Evolutionary conservation across 192 early-diverging fungal species (phyloP).

Genomic region (Linnemannia schmuckeri): DNA sequence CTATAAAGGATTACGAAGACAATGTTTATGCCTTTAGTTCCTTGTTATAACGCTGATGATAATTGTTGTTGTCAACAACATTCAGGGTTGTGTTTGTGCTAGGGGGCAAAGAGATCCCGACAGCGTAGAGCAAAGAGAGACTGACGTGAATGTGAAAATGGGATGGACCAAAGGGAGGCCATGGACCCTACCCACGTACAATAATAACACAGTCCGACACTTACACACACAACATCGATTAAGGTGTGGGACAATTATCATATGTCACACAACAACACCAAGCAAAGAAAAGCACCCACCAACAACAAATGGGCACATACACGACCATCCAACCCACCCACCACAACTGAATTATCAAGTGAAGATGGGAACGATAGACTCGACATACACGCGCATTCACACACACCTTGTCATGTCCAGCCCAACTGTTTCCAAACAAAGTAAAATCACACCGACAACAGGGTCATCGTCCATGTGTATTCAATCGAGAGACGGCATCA

Average conservation of each 20-base stretch:
- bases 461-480: no score
- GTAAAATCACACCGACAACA: no score
- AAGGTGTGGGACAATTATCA: constrained; percentile 6
- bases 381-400: no score
- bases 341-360: not conserved
- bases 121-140: not conserved
- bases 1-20: no score
- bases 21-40: no score
- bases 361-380: constrained; percentile 1
- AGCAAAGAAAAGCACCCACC: not conserved
- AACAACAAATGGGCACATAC: no score
- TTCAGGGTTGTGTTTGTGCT: not conserved
- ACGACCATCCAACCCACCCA: not conserved
- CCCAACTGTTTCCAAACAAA: no score
- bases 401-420: no score
- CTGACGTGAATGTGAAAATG: not conserved
- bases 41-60: no score
- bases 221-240: not conserved
- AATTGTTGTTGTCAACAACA: not conserved
- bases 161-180: not conserved
- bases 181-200: not conserved
- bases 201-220: not conserved
- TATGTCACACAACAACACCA: constrained; percentile 6
- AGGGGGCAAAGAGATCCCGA: not conserved
- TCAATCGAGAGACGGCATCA: no score